Percentiles rank a stretch among this genome's conserved stretches.
Conservation (phyloP, 208 protist species). For the Wallacemonas rigidus region DNA sequence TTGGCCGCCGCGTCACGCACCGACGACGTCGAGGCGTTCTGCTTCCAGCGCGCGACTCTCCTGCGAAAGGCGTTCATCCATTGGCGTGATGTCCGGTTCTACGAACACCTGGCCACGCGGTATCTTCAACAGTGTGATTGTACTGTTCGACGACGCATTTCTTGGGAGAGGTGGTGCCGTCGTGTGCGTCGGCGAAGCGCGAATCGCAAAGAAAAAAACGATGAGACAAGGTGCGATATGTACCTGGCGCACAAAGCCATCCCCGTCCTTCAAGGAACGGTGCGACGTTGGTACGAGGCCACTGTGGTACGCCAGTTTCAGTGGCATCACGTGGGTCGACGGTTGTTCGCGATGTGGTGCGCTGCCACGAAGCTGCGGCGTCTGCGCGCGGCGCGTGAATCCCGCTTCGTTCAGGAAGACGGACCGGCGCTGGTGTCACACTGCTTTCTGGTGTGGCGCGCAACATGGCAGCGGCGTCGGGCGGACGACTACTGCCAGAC, state of each 20-base stretch:
- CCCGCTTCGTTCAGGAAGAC: neutral
- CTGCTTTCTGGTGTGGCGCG: slow-evolving; percentile 22
- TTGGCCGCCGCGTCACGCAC: neutral
- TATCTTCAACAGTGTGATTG: slow-evolving; percentile 20
- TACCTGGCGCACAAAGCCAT: slow-evolving; percentile 19
- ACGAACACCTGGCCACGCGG: slow-evolving; percentile 28
- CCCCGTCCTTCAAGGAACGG: neutral
- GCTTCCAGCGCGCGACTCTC: neutral
- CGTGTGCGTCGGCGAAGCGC: neutral
- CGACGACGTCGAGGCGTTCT: slow-evolving; percentile 10
- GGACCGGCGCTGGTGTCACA: neutral
- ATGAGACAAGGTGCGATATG: slow-evolving; percentile 27
- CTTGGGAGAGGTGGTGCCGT: slow-evolving; percentile 31
- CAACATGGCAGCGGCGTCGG: neutral
- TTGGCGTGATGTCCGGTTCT: slow-evolving; percentile 43
- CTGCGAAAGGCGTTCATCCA: slow-evolving; percentile 19
- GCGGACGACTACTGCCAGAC: neutral
- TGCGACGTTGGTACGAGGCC: slow-evolving; percentile 22
- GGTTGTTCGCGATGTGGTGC: slow-evolving; percentile 18
- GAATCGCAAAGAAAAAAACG: slow-evolving; percentile 16
- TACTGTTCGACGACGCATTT: slow-evolving; percentile 13
- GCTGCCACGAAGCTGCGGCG: neutral
- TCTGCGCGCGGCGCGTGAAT: neutral
- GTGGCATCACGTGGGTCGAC: slow-evolving; percentile 18
- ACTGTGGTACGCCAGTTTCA: slow-evolving; percentile 19